Conservation (phyloP, 73 alveolate species). For the Paramecium biaurelia region DNA sequence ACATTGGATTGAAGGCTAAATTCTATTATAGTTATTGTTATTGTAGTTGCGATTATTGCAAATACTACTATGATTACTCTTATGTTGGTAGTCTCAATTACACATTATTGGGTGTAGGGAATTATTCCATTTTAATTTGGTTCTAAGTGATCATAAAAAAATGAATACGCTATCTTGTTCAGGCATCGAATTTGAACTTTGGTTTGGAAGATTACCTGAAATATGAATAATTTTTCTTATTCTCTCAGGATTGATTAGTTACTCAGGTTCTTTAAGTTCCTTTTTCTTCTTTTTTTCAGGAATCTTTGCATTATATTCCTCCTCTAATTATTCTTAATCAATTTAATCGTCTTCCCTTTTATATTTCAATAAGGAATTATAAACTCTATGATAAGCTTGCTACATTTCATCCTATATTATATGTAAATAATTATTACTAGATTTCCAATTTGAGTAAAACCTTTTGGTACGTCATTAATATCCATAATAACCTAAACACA, state of each 20-base stretch:
- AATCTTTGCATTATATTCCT: not conserved
- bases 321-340: slow-evolving; percentile 9
- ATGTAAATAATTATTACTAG: not conserved
- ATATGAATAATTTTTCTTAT: slow-evolving; percentile 19
- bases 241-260: not conserved
- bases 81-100: not conserved
- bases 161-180: not conserved
- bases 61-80: not conserved
- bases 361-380: not conserved
- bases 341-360: not conserved
- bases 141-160: not conserved
- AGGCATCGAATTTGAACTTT: not conserved
- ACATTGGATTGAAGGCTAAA: slow-evolving; percentile 22
- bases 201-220: not conserved
- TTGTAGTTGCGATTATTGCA: not conserved
- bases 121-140: not conserved
- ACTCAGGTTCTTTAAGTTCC: not conserved
- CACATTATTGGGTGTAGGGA: not conserved
- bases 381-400: not conserved
- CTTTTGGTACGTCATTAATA: slow-evolving; percentile 47
- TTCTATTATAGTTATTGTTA: not conserved
- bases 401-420: not conserved
- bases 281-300: slow-evolving; percentile 13
- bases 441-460: slow-evolving; percentile 10
- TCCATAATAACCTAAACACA: slow-evolving; percentile 52